Conservation (phyloP, 2,329 filamentous ascomycete species). For the Lecanoromycetidae sp. region DNA sequence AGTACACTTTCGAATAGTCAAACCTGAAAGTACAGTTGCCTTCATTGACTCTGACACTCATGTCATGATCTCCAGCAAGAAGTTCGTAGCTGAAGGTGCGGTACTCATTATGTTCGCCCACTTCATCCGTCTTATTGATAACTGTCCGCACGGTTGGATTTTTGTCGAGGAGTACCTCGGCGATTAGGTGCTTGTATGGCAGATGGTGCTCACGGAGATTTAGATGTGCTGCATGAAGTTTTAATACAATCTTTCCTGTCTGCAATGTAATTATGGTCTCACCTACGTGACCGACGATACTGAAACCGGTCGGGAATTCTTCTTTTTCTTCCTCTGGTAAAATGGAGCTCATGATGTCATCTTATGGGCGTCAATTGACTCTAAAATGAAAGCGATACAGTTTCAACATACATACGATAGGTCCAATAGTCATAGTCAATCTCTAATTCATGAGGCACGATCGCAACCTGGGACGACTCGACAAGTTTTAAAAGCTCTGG, state of each 20-base stretch:
- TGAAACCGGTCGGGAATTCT: slow-evolving; percentile 77
- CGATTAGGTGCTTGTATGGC: slow-evolving; percentile 77
- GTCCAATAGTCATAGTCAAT: slow-evolving; percentile 80
- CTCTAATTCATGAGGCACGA: slow-evolving; percentile 63
- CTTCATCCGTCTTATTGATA: slow-evolving; percentile 88
- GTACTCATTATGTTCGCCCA: slow-evolving; percentile 74
- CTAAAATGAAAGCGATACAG: too few relatives aligned
- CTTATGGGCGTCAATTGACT: slow-evolving; percentile 36
- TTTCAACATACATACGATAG: slow-evolving; percentile 48
- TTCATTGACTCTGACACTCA: slow-evolving; percentile 73
- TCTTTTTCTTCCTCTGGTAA: slow-evolving; percentile 68
- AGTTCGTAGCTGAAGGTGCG: slow-evolving; percentile 90
- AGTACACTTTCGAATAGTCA: slow-evolving; percentile 94
- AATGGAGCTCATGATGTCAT: slow-evolving; percentile 71
- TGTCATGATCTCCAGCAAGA: slow-evolving; percentile 65
- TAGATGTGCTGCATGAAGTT: slow-evolving; percentile 53
- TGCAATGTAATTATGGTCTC: slow-evolving; percentile 22
- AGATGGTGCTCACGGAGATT: slow-evolving; percentile 76
- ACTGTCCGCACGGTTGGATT: slow-evolving; percentile 72
- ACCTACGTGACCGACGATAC: slow-evolving; percentile 78
- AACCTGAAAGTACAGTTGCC: slow-evolving; percentile 79
- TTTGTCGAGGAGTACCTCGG: slow-evolving; percentile 78
- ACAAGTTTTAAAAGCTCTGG: slow-evolving; percentile 55
- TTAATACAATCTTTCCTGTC: not conserved
- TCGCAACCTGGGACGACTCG: slow-evolving; percentile 51